Evolutionary conservation across 139 green algal species (phyloP), one percentile per base, ranked within the genome.

Genomic region (Tetradesmus obliquus): DNA sequence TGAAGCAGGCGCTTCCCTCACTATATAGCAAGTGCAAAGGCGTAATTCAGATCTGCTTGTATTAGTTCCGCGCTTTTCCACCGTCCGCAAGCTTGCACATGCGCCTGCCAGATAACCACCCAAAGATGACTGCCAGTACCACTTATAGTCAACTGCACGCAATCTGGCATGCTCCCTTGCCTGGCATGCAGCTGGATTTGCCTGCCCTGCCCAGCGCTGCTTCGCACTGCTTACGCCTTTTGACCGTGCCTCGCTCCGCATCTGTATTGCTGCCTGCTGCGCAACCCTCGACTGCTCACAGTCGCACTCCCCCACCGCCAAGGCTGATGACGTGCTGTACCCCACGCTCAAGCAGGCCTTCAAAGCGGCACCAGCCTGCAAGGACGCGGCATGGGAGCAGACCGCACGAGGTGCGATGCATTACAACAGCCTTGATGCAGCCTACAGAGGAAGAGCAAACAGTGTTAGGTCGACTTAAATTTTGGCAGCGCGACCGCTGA

Each of bases 341-440:
- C 7, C 66, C 76, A 74, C 45, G 3, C 54, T 82, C 24, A 89
- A 89, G 85, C 51, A 89, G 5, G 19, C 55, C 8, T 55, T 62
- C 15, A 89, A 82, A 45, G 85, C 85, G 51, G 85, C 57, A 13
- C 45, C 85, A 19, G 7, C 85, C 5, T 76, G 15, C 45, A 82
- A 82, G 53, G 85, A 89, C 32, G 53, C 62, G 5, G 71, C 71
- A 3, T 89, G 85, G 85, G 85, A 89, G 85, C 45, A 81, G 57
- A 8, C 20, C 53, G 24, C 76, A 32, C 71, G 19, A 45, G 66
- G 85, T 89, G 57, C 79, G 57, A 13, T 13, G 8, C 57, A 20
- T 71, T 3, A 71, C 19, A 45, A 45, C 32, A 45, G 32, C 32
- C 32, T 45, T 45, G 32, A 45, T 45, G 32, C 32, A 45, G 32